Evolutionary conservation across 2,329 filamentous ascomycete species (phyloP).

Genomic region (Epichloe coenophiala): DNA sequence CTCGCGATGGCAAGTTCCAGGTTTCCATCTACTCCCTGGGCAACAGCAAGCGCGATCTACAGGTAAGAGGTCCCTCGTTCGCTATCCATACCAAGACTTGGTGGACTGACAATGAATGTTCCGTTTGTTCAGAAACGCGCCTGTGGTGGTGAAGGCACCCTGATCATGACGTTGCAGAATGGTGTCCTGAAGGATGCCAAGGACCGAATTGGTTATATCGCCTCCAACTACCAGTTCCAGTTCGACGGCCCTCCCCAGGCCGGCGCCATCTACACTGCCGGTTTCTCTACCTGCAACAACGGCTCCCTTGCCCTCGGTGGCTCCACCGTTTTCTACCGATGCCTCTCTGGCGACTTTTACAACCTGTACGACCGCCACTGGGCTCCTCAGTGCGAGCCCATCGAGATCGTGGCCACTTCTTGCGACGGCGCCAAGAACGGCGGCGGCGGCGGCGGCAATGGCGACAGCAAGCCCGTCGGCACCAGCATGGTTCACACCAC

Average conservation of each 20-base stretch:
- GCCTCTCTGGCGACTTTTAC: constrained; percentile 60
- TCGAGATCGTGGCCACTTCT: constrained; percentile 38
- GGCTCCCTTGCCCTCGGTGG: constrained; percentile 54
- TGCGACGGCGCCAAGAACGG: constrained; percentile 24
- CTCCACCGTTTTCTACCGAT: constrained; percentile 59
- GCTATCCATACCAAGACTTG: neutral
- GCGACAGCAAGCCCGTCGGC: constrained; percentile 25
- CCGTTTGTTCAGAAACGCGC: constrained; percentile 13
- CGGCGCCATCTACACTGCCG: constrained; percentile 58
- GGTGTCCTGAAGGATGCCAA: constrained; percentile 52
- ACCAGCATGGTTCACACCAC: constrained; percentile 34
- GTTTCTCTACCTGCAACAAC: constrained; percentile 61
- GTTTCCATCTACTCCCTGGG: constrained; percentile 36
- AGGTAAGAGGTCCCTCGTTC: constrained; percentile 15
- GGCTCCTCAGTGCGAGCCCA: constrained; percentile 54
- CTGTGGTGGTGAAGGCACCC: constrained; percentile 30
- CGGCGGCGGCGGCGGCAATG: constrained; percentile 16
- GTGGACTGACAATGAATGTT: neutral
- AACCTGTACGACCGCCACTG: constrained; percentile 69
- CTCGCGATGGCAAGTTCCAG: constrained; percentile 40
- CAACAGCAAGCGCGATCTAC: constrained; percentile 21
- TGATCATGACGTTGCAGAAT: constrained; percentile 50
- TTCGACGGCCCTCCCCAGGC: constrained; percentile 60
- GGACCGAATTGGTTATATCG: constrained; percentile 64
- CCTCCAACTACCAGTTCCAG: constrained; percentile 69